These are phyloP conservation scores for Aquilaria agallochum DNA, from an alignment of 441 rosid species.

Conservation along the genomic window DNA sequence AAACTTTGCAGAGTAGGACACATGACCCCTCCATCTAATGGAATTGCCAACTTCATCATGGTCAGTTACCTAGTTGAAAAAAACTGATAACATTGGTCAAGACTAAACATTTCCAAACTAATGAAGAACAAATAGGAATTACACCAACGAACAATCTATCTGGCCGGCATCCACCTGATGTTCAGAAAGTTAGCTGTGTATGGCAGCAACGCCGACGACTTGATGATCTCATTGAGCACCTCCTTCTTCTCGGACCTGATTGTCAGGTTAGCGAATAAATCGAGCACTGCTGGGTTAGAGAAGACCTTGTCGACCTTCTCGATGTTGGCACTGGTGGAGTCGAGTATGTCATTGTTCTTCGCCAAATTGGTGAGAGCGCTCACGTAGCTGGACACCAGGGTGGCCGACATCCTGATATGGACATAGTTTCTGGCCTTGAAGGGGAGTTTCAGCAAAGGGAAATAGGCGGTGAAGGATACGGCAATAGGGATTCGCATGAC, in stretches of 20 bases:
- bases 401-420: constrained; percentile 53
- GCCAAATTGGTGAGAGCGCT: constrained; percentile 70
- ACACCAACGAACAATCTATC: constrained; percentile 17
- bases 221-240: constrained; percentile 54
- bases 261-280: constrained; percentile 64
- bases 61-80: no score
- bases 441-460: constrained; percentile 28
- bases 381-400: constrained; percentile 68
- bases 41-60: no score
- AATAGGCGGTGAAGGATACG: constrained; percentile 34
- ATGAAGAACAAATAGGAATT: no score
- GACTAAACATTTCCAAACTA: no score
- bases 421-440: constrained; percentile 25
- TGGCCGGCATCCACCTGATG: constrained; percentile 63
- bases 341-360: constrained; percentile 49
- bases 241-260: constrained; percentile 30
- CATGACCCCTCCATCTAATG: no score
- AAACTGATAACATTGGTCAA: no score
- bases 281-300: constrained; percentile 37
- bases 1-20: no score
- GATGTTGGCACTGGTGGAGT: constrained; percentile 60
- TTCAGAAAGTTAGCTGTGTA: constrained; percentile 63
- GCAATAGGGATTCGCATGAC: constrained; percentile 28
- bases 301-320: constrained; percentile 66
- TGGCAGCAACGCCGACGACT: constrained; percentile 41